phyloP scores from a whole-genome alignment of 768 basidiomycete genomes.

The Agaricus sinodeliciosus region DNA sequence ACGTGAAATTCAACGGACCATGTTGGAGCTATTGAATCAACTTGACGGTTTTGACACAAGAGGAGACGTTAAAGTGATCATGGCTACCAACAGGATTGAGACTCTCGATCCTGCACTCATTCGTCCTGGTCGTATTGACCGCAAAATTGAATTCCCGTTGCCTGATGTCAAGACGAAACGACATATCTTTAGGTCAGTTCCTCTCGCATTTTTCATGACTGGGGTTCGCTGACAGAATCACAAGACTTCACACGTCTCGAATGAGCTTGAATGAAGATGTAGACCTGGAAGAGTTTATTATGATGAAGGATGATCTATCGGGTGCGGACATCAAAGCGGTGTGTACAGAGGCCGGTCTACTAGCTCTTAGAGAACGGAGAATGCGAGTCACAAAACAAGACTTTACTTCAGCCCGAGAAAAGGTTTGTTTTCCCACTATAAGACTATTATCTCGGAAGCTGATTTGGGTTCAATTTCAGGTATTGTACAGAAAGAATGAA shows the following conservation, averaged over 20 bases:
- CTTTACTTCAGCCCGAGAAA: slow-evolving; percentile 87
- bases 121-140: slow-evolving; percentile 95
- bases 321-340: slow-evolving; percentile 99
- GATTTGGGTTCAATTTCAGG: slow-evolving; percentile 30
- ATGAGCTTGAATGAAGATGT: slow-evolving; percentile 90
- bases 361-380: slow-evolving; percentile 89
- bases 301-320: slow-evolving; percentile 91
- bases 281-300: slow-evolving; percentile 92
- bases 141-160: slow-evolving; percentile 97
- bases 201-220: not conserved
- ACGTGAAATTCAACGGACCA: slow-evolving; percentile 97
- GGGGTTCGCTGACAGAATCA: not conserved
- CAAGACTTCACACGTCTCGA: slow-evolving; percentile 83
- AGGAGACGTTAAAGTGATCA: slow-evolving; percentile 99
- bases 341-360: slow-evolving; percentile 95
- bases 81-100: slow-evolving; percentile 99
- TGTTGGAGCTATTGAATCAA: slow-evolving; percentile 98
- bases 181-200: slow-evolving; percentile 84
- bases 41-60: slow-evolving; percentile 99
- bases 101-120: slow-evolving; percentile 96
- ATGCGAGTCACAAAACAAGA: slow-evolving; percentile 93
- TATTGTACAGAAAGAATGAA: slow-evolving; percentile 96
- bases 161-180: slow-evolving; percentile 99
- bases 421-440: slow-evolving; percentile 40
- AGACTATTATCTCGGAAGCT: slow-evolving; percentile 4